phyloP scores from a whole-genome alignment of 805 yeast species.

The Zygosaccharomyces kombuchaensis region DNA sequence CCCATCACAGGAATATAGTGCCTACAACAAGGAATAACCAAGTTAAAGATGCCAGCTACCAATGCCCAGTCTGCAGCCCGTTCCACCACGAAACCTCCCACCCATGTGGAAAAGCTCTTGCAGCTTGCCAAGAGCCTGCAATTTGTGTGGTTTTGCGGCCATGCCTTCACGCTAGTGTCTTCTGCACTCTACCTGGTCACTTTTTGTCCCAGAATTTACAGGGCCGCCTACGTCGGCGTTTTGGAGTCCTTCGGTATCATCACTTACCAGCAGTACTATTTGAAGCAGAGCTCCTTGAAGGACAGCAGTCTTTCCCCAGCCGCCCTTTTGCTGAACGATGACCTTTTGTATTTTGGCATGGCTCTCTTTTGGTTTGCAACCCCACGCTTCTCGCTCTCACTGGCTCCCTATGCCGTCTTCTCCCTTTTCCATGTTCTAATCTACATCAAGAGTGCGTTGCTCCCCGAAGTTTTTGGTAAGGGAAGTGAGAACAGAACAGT shows the following conservation, averaged over 20 bases:
- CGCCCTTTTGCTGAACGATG: conserved; percentile 52
- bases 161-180: conserved; percentile 43
- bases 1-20: neutral
- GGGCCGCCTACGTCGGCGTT: conserved; percentile 57
- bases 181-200: conserved; percentile 37
- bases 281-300: conserved; percentile 17
- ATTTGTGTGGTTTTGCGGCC: conserved; percentile 74
- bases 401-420: conserved; percentile 70
- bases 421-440: conserved; percentile 79
- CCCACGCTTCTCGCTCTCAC: conserved; percentile 55
- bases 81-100: neutral
- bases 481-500: conserved; percentile 20
- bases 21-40: neutral
- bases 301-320: conserved; percentile 13
- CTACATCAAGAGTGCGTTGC: conserved; percentile 57
- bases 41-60: conserved; percentile 3
- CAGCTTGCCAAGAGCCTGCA: conserved; percentile 46
- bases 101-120: conserved; percentile 11
- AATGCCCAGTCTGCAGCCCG: neutral
- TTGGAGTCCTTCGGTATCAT: conserved; percentile 73
- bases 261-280: conserved; percentile 52
- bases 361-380: conserved; percentile 54
- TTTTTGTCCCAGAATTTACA: conserved; percentile 49
- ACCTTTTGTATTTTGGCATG: conserved; percentile 63
- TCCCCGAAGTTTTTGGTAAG: conserved; percentile 50